Conservation (phyloP, 164 flowering plant genomes). For the Amborella trichopoda region DNA sequence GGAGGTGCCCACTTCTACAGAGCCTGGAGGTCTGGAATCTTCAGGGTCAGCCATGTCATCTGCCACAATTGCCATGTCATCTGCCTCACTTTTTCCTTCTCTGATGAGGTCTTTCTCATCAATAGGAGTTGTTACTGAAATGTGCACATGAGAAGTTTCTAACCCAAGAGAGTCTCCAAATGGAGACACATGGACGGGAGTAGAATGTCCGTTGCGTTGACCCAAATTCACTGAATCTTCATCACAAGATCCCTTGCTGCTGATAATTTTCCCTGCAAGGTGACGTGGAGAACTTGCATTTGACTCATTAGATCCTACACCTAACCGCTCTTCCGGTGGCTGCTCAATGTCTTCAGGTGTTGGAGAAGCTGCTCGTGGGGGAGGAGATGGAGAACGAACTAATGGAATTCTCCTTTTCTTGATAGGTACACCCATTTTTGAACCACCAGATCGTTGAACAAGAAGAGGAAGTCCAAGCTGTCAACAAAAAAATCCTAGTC, state of each 20-base stretch:
- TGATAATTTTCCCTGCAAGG: slow-evolving; percentile 9
- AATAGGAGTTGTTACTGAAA: slow-evolving; percentile 4
- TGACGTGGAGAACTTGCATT: slow-evolving; percentile 8
- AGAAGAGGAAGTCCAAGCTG: slow-evolving; percentile 25
- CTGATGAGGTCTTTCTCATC: slow-evolving; percentile 8
- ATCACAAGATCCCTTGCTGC: slow-evolving; percentile 3
- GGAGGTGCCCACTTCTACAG: not conserved
- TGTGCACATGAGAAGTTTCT: slow-evolving; percentile 1
- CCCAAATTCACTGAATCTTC: slow-evolving; percentile 11
- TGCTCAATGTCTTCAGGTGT: slow-evolving; percentile 6
- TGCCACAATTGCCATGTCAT: slow-evolving; percentile 3
- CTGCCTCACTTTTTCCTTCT: slow-evolving; percentile 3
- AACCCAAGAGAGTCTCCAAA: slow-evolving; percentile 2
- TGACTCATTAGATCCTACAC: slow-evolving; percentile 10
- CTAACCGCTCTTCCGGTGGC: slow-evolving; percentile 13
- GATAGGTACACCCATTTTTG: slow-evolving; percentile 37
- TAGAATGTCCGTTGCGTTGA: no score
- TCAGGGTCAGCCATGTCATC: not conserved
- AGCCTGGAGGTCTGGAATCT: not conserved
- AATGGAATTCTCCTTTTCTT: slow-evolving; percentile 45
- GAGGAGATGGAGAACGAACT: slow-evolving; percentile 24
- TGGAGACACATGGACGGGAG: no score
- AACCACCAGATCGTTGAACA: slow-evolving; percentile 24
- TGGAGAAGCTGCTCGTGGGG: slow-evolving; percentile 15
- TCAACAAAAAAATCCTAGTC: slow-evolving; percentile 18